These are phyloP conservation scores for Curvularia spicifera DNA, from an alignment of 2,329 filamentous ascomycete species.

Conservation along the genomic window DNA sequence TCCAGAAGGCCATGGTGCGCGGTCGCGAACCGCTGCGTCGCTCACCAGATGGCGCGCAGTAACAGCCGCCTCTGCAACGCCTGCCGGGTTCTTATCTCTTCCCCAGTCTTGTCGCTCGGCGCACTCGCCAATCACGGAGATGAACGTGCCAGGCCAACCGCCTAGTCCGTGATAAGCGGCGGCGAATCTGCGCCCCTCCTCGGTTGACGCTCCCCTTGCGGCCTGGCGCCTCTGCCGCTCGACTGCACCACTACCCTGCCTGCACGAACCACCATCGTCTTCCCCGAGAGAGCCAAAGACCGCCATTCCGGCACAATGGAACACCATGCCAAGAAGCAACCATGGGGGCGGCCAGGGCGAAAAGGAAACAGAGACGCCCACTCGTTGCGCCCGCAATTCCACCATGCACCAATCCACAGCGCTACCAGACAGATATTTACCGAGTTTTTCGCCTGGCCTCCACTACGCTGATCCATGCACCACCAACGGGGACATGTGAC, in stretches of 20 bases:
- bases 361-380: background rate
- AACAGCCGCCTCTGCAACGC: slow-evolving; percentile 28
- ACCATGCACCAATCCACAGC: background rate
- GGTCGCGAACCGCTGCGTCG: slow-evolving; percentile 30
- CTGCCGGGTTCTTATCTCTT: slow-evolving; percentile 42
- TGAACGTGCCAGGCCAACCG: slow-evolving; percentile 21
- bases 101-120: slow-evolving; percentile 32
- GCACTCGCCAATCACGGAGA: slow-evolving; percentile 24
- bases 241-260: slow-evolving; percentile 26
- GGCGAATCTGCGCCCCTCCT: slow-evolving; percentile 44
- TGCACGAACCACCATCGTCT: slow-evolving; percentile 35
- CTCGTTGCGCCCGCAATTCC: background rate
- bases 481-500: slow-evolving; percentile 9
- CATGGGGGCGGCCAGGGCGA: background rate
- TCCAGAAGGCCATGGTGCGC: slow-evolving; percentile 21
- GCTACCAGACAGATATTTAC: background rate
- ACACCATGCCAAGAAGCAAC: slow-evolving; percentile 3
- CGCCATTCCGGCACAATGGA: slow-evolving; percentile 10
- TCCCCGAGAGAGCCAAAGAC: slow-evolving; percentile 26
- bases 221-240: slow-evolving; percentile 39
- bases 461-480: slow-evolving; percentile 25
- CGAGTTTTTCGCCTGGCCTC: background rate
- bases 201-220: slow-evolving; percentile 43
- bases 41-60: slow-evolving; percentile 21
- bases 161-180: slow-evolving; percentile 45